Percentiles rank a stretch among this genome's conserved stretches.
These are phyloP conservation scores for Elaeis oleifera DNA, from an alignment of 202 grass and related monocot genomes.

Conservation along the genomic window DNA sequence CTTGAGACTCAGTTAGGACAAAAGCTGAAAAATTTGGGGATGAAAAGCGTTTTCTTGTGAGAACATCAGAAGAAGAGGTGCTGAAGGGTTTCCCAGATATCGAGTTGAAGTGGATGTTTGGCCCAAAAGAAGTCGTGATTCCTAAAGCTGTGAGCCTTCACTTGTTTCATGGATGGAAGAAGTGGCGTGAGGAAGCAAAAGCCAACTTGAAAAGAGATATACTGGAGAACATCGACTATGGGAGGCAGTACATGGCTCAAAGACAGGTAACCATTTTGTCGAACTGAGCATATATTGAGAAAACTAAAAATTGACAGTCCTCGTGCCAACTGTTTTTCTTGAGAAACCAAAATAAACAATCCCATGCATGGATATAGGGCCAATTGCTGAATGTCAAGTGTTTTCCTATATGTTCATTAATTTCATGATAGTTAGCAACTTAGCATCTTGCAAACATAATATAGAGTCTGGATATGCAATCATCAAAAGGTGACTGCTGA, in stretches of 20 bases:
- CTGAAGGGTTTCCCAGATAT: conserved; percentile 29
- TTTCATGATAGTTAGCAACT: too few species aligned
- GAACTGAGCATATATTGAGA: not conserved
- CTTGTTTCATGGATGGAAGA: conserved; percentile 30
- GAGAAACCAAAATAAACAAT: too few species aligned
- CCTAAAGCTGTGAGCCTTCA: conserved; percentile 19
- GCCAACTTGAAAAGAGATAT: conserved; percentile 23
- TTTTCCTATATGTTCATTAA: too few species aligned
- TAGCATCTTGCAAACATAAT: too few species aligned
- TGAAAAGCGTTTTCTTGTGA: conserved; percentile 23
- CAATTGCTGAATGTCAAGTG: too few species aligned
- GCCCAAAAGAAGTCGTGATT: conserved; percentile 23
- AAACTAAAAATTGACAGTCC: too few species aligned
- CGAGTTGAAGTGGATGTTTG: conserved; percentile 31
- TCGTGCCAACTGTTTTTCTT: too few species aligned
- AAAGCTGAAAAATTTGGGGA: conserved; percentile 27
- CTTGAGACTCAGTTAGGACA: conserved; percentile 21
- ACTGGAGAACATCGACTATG: conserved; percentile 9
- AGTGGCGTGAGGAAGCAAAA: conserved; percentile 27
- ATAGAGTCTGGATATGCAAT: too few species aligned
- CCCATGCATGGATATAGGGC: too few species aligned
- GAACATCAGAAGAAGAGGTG: conserved; percentile 24
- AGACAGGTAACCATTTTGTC: conserved; percentile 13
- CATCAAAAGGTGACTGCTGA: too few species aligned
- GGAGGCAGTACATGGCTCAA: conserved; percentile 21